Evolutionary conservation across 768 basidiomycete genomes (phyloP).

Genomic region (Mycena floridula): DNA sequence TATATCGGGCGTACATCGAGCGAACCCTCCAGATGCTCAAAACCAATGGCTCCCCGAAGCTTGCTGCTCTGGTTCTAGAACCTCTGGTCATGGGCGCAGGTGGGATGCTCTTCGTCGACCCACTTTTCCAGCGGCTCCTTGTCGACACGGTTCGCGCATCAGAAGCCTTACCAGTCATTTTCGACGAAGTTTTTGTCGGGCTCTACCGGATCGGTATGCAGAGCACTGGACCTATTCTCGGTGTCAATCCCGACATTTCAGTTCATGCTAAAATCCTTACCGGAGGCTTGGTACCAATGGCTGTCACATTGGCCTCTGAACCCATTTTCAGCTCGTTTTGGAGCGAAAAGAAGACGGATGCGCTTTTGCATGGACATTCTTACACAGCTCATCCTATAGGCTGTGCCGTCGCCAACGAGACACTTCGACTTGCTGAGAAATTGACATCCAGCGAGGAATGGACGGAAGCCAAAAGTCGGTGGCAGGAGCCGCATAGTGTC

Average conservation of each 20-base stretch:
- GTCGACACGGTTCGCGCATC: constrained; percentile 70
- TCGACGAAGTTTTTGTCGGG: constrained; percentile 94
- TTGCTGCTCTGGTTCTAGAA: constrained; percentile 83
- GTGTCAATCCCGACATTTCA: constrained; percentile 77
- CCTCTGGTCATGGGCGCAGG: constrained; percentile 93
- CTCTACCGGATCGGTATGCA: constrained; percentile 80
- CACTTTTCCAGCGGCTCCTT: constrained; percentile 87
- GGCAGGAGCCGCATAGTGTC: constrained; percentile 38
- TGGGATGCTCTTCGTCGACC: constrained; percentile 97
- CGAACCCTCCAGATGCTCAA: constrained; percentile 42
- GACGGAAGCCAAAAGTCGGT: constrained; percentile 50
- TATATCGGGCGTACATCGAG: constrained; percentile 58
- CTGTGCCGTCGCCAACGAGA: constrained; percentile 84
- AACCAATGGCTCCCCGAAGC: constrained; percentile 29
- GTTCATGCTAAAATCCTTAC: constrained; percentile 93
- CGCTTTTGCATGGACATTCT: constrained; percentile 90
- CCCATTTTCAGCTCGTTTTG: constrained; percentile 78
- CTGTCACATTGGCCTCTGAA: constrained; percentile 77
- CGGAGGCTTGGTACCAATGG: constrained; percentile 84
- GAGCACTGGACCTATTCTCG: constrained; percentile 59
- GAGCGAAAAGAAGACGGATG: constrained; percentile 70
- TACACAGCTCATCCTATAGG: constrained; percentile 94
- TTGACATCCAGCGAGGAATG: constrained; percentile 46
- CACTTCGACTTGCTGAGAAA: constrained; percentile 61
- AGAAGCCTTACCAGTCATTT: constrained; percentile 72